Percentiles rank a stretch among this genome's conserved stretches.
Conservation (phyloP, 805 yeast species). For the Hemisphaericaspora nanyangensis region DNA sequence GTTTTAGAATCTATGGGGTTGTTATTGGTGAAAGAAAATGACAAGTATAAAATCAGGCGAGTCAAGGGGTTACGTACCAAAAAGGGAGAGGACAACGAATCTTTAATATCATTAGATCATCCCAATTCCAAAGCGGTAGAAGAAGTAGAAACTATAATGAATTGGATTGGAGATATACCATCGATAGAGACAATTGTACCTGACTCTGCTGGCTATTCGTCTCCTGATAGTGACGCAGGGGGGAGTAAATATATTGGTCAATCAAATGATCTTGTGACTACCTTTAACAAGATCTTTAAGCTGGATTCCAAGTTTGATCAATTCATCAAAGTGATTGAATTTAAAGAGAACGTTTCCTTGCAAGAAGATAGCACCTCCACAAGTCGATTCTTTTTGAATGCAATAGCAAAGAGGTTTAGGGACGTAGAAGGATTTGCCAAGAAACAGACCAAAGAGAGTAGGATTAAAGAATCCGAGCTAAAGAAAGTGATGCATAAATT, state of each 20-base stretch:
- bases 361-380: conserved; percentile 17
- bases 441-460: conserved; percentile 71
- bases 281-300: conserved; percentile 16
- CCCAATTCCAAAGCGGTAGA: conserved; percentile 41
- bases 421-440: conserved; percentile 91
- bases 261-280: conserved; percentile 13
- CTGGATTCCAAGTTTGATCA: conserved; percentile 14
- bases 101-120: conserved; percentile 21
- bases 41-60: conserved; percentile 53
- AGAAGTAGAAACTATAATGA: conserved; percentile 34
- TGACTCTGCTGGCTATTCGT: not conserved
- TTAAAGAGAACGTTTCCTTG: conserved; percentile 24
- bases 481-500: conserved; percentile 30
- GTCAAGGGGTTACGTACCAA: conserved; percentile 68
- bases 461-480: conserved; percentile 45
- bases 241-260: conserved; percentile 10
- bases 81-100: conserved; percentile 26
- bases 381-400: conserved; percentile 32
- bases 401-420: conserved; percentile 67
- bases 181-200: conserved; percentile 4
- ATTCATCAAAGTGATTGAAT: conserved; percentile 20
- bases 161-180: conserved; percentile 44
- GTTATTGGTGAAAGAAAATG: conserved; percentile 46
- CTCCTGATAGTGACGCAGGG: conserved; percentile 1
- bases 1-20: conserved; percentile 76